Conservation (phyloP, 768 basidiomycete genomes). For the Rhodotorula taiwanensis region DNA sequence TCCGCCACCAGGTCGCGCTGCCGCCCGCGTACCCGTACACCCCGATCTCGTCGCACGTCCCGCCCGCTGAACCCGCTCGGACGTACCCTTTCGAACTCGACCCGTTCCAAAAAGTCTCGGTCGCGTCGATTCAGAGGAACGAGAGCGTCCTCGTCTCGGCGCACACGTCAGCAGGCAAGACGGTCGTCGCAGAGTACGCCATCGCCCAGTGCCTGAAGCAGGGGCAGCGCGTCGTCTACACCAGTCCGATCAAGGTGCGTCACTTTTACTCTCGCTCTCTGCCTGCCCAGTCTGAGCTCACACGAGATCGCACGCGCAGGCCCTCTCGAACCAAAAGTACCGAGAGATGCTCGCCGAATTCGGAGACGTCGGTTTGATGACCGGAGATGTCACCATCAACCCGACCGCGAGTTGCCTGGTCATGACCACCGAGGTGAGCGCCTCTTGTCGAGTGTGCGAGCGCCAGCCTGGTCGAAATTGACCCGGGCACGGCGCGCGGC, state of each 20-base stretch:
- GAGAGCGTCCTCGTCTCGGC: constrained; percentile 97
- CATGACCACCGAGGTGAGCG: constrained; percentile 91
- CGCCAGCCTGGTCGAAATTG: not conserved
- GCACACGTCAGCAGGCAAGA: constrained; percentile 98
- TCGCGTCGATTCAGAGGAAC: constrained; percentile 90
- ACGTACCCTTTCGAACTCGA: constrained; percentile 95
- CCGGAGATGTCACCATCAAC: constrained; percentile 98
- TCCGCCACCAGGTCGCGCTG: constrained; percentile 91
- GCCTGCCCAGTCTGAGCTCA: not conserved
- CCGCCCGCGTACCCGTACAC: constrained; percentile 85
- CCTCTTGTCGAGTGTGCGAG: not conserved
- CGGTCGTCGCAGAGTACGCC: constrained; percentile 98
- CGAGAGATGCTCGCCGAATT: constrained; percentile 96
- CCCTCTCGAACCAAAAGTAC: constrained; percentile 96
- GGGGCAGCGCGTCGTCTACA: constrained; percentile 96
- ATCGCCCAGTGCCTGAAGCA: constrained; percentile 91
- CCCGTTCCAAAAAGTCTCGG: constrained; percentile 92
- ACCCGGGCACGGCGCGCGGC: not conserved
- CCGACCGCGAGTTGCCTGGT: constrained; percentile 93
- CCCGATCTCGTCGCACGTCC: constrained; percentile 83
- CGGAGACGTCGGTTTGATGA: constrained; percentile 98
- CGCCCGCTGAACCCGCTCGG: constrained; percentile 79
- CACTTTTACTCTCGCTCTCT: not conserved
- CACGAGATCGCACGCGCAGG: constrained; percentile 52
- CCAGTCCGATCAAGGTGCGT: constrained; percentile 94